A percentile compares a stretch with the other conserved stretches of the same genome.
Conservation (phyloP, 148 eudicot genomes). For the Chenopodium album region DNA sequence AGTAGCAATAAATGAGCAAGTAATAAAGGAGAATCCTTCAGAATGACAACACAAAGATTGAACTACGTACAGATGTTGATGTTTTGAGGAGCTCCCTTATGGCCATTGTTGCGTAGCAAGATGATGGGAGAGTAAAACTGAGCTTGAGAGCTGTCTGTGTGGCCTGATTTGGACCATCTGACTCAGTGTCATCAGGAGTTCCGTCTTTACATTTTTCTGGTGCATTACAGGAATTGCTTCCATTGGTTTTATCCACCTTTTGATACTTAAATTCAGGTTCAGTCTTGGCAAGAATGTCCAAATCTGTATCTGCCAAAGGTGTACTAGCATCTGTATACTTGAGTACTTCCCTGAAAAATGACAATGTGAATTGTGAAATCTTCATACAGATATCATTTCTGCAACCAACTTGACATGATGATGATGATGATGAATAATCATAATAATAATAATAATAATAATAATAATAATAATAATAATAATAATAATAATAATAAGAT, state of each 20-base stretch:
- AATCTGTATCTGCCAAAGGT: constrained; percentile 80
- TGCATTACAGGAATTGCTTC: constrained; percentile 13
- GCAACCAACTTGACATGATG: not conserved
- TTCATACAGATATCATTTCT: constrained; percentile 1
- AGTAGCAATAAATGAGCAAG: no score
- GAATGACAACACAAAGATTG: not conserved
- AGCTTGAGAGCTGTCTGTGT: constrained; percentile 74
- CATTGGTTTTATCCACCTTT: constrained; percentile 28
- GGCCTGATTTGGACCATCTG: constrained; percentile 35
- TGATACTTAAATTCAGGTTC: constrained; percentile 14
- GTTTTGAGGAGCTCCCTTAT: constrained; percentile 96
- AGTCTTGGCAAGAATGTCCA: constrained; percentile 54
- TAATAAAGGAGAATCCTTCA: not conserved
- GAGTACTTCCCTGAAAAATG: constrained; percentile 61
- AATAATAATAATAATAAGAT: no score
- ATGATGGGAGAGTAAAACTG: constrained; percentile 86
- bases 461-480: no score
- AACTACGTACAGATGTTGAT: constrained; percentile 76
- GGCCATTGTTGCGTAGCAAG: constrained; percentile 98
- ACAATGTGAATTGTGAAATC: not conserved
- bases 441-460: no score
- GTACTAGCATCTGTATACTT: constrained; percentile 61
- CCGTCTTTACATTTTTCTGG: constrained; percentile 19
- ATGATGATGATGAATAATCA: no score
- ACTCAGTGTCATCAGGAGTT: constrained; percentile 12